Evolutionary conservation across 345 rosid species (phyloP), one percentile per base, ranked within the genome.

Genomic region (Gossypium raimondii): DNA sequence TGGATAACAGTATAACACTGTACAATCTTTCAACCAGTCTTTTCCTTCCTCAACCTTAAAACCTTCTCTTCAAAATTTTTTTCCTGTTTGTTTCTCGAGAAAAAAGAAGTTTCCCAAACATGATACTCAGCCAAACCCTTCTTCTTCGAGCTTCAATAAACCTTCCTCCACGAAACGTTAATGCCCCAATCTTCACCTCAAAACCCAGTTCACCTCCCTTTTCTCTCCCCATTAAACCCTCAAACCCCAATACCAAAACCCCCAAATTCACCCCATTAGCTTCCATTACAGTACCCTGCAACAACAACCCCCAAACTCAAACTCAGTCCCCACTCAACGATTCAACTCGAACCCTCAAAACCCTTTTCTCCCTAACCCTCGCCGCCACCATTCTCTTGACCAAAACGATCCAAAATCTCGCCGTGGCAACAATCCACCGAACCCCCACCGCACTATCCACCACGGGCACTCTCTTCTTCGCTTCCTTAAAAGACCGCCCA

Each of bases 381-480:
- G 7, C 84, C 76, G 47, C 75, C 56, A 68, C 81, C 56, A 11
- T 75, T 13, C 58, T 85, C 17, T 48, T 83, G 56, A 75, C 75
- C 70, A 70, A 83, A 74, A 62, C 82, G 44, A 52, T 77, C 48
- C 84, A 82, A 17, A 79, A 79, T 11, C 76, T 85, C 20, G 81
- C 75, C 38, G 18, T 73, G 48, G 25, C 17, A 50, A 74, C 65
- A 75, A 70, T 78, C 65, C 76, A 17, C 63, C 72, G 7, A 9
- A 47, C 8, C 56, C 56, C 72, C 3, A 67, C 13, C 20, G 41
- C 72, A 13, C 56, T 69, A 12, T 51, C 61, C 7, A 38, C 85
- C 1, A 73, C 60, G 24, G 87, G 91, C 3, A 87, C 94, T 0
- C 62, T 86, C 16, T 94, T 92, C 86, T 90, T 92, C 72, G 98